Base-by-base conservation (phyloP, 805 yeast genomes). In the Nakazawaea anatomiae region DNA sequence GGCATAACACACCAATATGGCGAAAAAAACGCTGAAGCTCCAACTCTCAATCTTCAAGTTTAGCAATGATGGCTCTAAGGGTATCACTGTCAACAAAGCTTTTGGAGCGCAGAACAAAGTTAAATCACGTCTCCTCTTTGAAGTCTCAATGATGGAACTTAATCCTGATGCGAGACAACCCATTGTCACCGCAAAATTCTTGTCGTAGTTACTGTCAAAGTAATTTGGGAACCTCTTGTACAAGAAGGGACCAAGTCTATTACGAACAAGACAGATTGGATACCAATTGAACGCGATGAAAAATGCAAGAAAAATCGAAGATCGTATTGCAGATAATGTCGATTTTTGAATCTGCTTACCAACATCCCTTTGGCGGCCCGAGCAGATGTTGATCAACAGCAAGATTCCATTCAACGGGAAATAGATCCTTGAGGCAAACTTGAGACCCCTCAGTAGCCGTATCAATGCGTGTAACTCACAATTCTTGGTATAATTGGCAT, bases 391-490 rank as follows among this genome's bases (percentile, higher is more conserved):
- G 32, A 60, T 44, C 29, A 66, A 42, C 18, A 65, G 58, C 55
- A 69, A 60, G 44, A 72, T 58, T 5, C 64, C 44, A 55, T 75
- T 76, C 29, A 76, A 50, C 1, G 76, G 73, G 2, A 72, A 66
- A 59, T 75, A 75, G 11, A 75, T 58, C 46, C 64, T 60, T 53
- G 72, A 45, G 2, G 79, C 74, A 52, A 69, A 68, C 44, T 50
- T 52, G 54, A 75, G 71, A 2, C 79, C 78, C 46, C 76, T 59
- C 49, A 46, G 57, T 51, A 73, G 72, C 42, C 80, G 54, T 72
- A 74, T 74, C 32, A 73, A 58, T 4, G 78, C 79, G 59, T 75
- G 77, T 12, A 71, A 39, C 54, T 75, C 80, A 57, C 80, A 75
- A 57, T 58, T 72, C 4, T 58, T 51, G 11, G 72, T 62, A 45